Percentiles rank a stretch among this genome's conserved stretches.
phyloP scores from a whole-genome alignment of 805 yeast genomes.

The Candida oleophila region DNA sequence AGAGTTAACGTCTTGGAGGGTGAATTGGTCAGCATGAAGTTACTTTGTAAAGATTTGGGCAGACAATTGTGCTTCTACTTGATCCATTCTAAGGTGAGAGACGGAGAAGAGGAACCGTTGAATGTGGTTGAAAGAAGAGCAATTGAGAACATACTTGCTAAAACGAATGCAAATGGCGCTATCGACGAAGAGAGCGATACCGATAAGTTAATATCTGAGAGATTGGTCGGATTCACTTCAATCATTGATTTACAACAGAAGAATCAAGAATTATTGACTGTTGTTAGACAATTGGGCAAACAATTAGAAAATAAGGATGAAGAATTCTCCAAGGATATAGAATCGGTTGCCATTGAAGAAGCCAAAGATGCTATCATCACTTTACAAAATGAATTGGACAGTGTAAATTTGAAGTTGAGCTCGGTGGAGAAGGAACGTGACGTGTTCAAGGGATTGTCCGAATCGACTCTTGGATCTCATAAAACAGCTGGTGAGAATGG shows the following conservation, averaged over 20 bases:
- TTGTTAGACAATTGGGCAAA: slow-evolving; percentile 69
- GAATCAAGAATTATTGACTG: slow-evolving; percentile 68
- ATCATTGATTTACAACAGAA: slow-evolving; percentile 68
- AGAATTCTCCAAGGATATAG: slow-evolving; percentile 37
- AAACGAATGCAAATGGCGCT: slow-evolving; percentile 27
- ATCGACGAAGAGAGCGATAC: slow-evolving; percentile 56
- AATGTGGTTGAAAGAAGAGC: slow-evolving; percentile 64
- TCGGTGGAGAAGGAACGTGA: slow-evolving; percentile 69
- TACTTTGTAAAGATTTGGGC: slow-evolving; percentile 70
- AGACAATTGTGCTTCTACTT: slow-evolving; percentile 78
- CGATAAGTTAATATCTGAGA: slow-evolving; percentile 65
- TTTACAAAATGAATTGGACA: slow-evolving; percentile 56
- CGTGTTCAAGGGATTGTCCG: slow-evolving; percentile 42
- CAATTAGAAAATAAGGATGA: slow-evolving; percentile 66
- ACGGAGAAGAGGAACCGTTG: slow-evolving; percentile 58
- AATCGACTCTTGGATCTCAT: slow-evolving; percentile 1
- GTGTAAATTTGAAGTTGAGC: slow-evolving; percentile 49
- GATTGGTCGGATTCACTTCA: slow-evolving; percentile 68
- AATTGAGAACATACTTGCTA: slow-evolving; percentile 52
- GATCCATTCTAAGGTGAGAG: slow-evolving; percentile 60
- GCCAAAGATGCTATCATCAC: slow-evolving; percentile 69
- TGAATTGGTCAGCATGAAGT: slow-evolving; percentile 49
- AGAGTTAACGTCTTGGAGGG: slow-evolving; percentile 42
- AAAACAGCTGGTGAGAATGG: slow-evolving; percentile 3
- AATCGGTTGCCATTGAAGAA: slow-evolving; percentile 52